Base-by-base conservation (phyloP, 495 filamentous ascomycete species). In the Choiromyces venosus region DNA sequence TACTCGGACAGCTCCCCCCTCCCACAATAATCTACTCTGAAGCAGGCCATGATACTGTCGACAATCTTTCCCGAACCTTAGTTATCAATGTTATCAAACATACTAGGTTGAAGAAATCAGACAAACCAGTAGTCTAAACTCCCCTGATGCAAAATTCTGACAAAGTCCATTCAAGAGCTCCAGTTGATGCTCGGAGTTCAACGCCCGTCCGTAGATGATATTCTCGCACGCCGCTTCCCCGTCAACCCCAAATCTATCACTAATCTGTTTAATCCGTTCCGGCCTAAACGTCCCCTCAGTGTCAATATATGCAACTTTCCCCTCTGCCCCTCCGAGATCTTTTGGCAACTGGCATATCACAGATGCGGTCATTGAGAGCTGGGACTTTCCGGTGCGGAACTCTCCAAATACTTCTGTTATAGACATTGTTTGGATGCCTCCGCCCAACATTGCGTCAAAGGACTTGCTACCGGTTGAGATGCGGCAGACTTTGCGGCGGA, bases 201-300 rank as follows among this genome's bases (percentile, higher is more conserved):
- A 82, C 7, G 89, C 90, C 39, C 91, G 87, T 61, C 88, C 89
- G 75, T 90, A 91, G 25, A 87, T 84, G 81, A 93, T 93, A 76
- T 93, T 93, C 82, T 93, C 91, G 78, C 89, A 89, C 37, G 89
- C 87, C 61, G 83, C 82, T 52, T 89, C 88, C 1, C 87, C 85
- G 77, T 91, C 89, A 40, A 91, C 84, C 5, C 89, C 89, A 83
- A 92, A 93, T 14, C 91, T 86, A 74, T 92, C 91, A 14, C 89
- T 89, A 74, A 93, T 93, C 80, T 93, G 91, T 86, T 84, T 73
- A 67, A 81, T 82, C 72, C 86, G 84, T 75, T 93, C 91, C 2
- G 91, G 91, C 46, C 91, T 84, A 77, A 93, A 93, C 0, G 91
- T 93, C 29, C 91, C 91, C 79, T 93, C 91, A 4, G 91, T 93